A percentile compares a stretch with the other conserved stretches of the same genome.
These are phyloP conservation scores for Myxozyma monticola DNA, from an alignment of 805 yeast species.

Conservation along the genomic window DNA sequence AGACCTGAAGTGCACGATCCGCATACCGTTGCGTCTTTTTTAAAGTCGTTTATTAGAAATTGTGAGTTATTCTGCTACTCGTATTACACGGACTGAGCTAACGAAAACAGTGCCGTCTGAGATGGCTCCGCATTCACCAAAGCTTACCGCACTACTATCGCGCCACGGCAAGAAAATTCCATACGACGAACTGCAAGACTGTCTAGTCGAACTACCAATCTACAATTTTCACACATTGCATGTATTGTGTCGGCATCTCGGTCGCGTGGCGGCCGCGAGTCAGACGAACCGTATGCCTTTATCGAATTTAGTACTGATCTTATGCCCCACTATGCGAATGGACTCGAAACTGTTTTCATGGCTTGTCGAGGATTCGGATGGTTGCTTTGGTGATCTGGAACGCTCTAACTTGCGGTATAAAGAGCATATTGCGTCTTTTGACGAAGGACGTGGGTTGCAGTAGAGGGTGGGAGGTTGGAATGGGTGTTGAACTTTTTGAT, in stretches of 20 bases:
- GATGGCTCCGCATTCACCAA: constrained; percentile 23
- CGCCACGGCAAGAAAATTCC: constrained; percentile 13
- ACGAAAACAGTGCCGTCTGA: constrained; percentile 33
- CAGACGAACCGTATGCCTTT: constrained; percentile 36
- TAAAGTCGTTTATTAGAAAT: constrained; percentile 36
- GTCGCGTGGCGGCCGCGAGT: constrained; percentile 27
- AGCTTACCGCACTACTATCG: not conserved
- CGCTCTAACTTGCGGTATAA: no score
- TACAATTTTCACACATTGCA: constrained; percentile 35
- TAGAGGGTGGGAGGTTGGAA: no score
- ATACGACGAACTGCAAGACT: constrained; percentile 23
- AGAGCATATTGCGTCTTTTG: no score
- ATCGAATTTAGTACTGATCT: constrained; percentile 35
- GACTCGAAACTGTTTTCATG: constrained; percentile 31
- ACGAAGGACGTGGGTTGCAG: no score
- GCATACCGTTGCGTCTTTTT: constrained; percentile 37
- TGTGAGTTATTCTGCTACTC: constrained; percentile 9
- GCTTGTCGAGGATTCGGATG: constrained; percentile 29
- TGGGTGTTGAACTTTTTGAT: no score
- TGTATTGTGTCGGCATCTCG: constrained; percentile 34
- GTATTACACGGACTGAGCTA: not conserved
- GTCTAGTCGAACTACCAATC: constrained; percentile 22
- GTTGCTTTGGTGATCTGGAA: constrained; percentile 5
- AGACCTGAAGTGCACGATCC: constrained; percentile 33
- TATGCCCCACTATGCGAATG: constrained; percentile 38